Evolutionary conservation across 441 rosid species (phyloP).

Genomic region (Geranium incanum): DNA sequence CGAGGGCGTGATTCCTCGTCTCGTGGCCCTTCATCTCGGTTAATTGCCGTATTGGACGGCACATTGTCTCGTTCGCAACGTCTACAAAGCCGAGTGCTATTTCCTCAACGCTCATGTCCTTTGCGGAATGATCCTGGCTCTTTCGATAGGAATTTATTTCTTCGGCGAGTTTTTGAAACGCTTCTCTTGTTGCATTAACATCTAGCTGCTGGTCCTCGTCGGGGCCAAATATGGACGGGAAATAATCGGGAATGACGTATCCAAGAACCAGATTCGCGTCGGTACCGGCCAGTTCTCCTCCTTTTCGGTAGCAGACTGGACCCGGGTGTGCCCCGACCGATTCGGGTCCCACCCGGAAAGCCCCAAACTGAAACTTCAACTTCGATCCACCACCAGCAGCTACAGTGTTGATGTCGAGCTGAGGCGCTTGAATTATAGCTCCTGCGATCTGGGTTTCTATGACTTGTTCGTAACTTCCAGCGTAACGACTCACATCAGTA

Average conservation of each 20-base stretch:
- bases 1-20: constrained; percentile 85
- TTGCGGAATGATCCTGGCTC: constrained; percentile 65
- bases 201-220: constrained; percentile 76
- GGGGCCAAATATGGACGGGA: constrained; percentile 88
- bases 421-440: constrained; percentile 90
- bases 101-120: constrained; percentile 78
- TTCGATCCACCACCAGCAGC: constrained; percentile 99
- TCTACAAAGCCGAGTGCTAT: constrained; percentile 81
- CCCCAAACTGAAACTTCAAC: constrained; percentile 80
- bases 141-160: constrained; percentile 68
- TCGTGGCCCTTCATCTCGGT: constrained; percentile 98
- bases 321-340: constrained; percentile 98
- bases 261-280: constrained; percentile 89
- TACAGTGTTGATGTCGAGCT: constrained; percentile 89
- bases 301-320: constrained; percentile 90
- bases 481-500: constrained; percentile 92
- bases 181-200: constrained; percentile 58
- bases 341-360: constrained; percentile 87
- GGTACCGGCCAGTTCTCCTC: constrained; percentile 81
- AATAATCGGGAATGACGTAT: constrained; percentile 78
- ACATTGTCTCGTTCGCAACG: constrained; percentile 97
- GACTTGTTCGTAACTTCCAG: constrained; percentile 89
- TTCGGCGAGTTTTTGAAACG: constrained; percentile 61
- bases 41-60: constrained; percentile 85
- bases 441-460: constrained; percentile 94